phyloP scores from a whole-genome alignment of 345 rosid genomes.

The Linum tenue region DNA sequence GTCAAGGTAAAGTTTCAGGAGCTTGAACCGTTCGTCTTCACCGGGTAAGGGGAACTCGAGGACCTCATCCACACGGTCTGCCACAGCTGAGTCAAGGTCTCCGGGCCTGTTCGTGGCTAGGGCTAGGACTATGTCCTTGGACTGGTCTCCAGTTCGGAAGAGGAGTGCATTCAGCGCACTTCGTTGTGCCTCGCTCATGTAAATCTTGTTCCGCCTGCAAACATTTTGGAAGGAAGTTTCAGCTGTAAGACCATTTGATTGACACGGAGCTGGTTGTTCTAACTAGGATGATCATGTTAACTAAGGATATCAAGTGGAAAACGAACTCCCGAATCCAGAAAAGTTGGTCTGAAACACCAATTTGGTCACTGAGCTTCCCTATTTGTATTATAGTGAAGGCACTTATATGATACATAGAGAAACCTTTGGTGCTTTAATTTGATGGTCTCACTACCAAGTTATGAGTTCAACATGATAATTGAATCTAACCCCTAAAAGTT shows the following conservation, averaged over 20 bases:
- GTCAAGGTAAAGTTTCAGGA: slow-evolving; percentile 74
- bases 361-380: too few species aligned
- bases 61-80: slow-evolving; percentile 86
- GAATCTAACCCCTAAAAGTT: too few species aligned
- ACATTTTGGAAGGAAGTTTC: slow-evolving; percentile 1
- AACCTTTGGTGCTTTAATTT: too few species aligned
- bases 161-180: slow-evolving; percentile 95
- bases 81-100: slow-evolving; percentile 91
- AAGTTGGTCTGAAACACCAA: too few species aligned
- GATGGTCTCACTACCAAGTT: too few species aligned
- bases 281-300: background rate
- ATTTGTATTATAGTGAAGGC: too few species aligned
- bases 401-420: too few species aligned
- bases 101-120: slow-evolving; percentile 96
- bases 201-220: slow-evolving; percentile 81
- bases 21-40: slow-evolving; percentile 75
- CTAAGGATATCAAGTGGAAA: background rate
- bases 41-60: slow-evolving; percentile 87
- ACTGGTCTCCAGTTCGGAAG: slow-evolving; percentile 89
- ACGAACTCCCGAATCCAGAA: background rate
- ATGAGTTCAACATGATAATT: too few species aligned
- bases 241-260: background rate
- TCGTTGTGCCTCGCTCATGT: slow-evolving; percentile 98
- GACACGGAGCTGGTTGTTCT: background rate
- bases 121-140: slow-evolving; percentile 87